These are phyloP conservation scores for Viola odorata DNA, from an alignment of 345 rosid species.

Conservation along the genomic window DNA sequence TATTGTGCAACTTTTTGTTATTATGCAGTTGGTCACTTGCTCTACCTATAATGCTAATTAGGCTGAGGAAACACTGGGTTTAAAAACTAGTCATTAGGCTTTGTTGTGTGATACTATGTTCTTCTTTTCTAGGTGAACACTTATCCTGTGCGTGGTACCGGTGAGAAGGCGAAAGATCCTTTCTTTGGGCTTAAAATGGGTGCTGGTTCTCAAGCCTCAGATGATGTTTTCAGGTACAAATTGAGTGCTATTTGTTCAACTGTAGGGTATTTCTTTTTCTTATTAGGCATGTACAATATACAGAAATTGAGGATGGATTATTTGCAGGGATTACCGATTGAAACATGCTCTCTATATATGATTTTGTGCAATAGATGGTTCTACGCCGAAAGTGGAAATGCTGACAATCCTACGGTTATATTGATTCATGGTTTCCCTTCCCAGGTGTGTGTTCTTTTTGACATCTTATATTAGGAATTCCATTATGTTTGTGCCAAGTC, in stretches of 20 bases:
- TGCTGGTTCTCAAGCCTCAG: conserved; percentile 64
- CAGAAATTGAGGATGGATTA: conserved; percentile 43
- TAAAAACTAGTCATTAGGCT: too few species aligned
- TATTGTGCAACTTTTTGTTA: too few species aligned
- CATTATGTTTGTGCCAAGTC: not conserved
- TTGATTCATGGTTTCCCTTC: conserved; percentile 91
- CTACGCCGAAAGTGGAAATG: conserved; percentile 66
- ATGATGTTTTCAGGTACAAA: conserved; percentile 65
- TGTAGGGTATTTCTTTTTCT: conserved; percentile 9
- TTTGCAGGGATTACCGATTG: conserved; percentile 47
- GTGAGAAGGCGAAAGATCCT: conserved; percentile 77
- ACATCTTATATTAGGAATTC: not conserved
- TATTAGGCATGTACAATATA: conserved; percentile 15
- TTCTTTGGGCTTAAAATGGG: conserved; percentile 88
- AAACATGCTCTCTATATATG: conserved; percentile 48
- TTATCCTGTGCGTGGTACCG: conserved; percentile 58
- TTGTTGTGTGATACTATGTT: too few species aligned
- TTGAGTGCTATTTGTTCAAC: not conserved
- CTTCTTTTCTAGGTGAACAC: conserved; percentile 57
- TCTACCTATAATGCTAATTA: too few species aligned
- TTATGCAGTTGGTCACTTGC: too few species aligned
- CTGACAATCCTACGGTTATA: conserved; percentile 53
- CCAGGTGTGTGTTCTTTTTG: conserved; percentile 42
- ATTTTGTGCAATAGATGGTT: conserved; percentile 89
- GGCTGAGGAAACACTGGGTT: too few species aligned